phyloP scores from a whole-genome alignment of 177 flowering plant species.

The Vitis hybrid region DNA sequence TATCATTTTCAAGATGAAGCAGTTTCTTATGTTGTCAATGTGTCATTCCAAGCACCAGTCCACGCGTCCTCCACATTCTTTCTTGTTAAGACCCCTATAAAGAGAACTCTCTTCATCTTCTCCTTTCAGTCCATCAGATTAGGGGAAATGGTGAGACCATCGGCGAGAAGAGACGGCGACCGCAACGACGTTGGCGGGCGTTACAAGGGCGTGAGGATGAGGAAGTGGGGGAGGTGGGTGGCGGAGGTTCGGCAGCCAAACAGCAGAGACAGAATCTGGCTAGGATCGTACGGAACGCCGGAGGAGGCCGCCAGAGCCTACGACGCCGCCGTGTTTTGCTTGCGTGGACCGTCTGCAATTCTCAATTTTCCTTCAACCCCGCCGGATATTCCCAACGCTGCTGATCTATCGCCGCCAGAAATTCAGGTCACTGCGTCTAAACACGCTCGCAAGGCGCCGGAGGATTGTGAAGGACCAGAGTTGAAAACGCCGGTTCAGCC shows the following conservation, averaged over 20 bases:
- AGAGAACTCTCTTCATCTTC: too few relatives aligned
- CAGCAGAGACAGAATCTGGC: constrained; percentile 35
- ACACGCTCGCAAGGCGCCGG: constrained; percentile 16
- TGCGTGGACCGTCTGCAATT: constrained; percentile 26
- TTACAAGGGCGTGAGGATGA: constrained; percentile 35
- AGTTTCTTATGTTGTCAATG: too few relatives aligned
- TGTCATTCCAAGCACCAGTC: too few relatives aligned
- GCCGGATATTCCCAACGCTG: constrained; percentile 21
- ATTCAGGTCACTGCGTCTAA: constrained; percentile 25
- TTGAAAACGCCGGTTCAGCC: not conserved
- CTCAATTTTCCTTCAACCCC: constrained; percentile 31
- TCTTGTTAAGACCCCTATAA: too few relatives aligned
- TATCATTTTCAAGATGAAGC: too few relatives aligned
- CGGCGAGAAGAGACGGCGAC: not conserved
- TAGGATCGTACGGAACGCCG: constrained; percentile 31
- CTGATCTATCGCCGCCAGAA: constrained; percentile 14
- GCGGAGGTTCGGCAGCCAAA: constrained; percentile 32
- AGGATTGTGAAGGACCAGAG: not conserved
- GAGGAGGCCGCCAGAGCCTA: constrained; percentile 23
- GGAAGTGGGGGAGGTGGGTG: constrained; percentile 45
- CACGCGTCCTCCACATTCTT: too few relatives aligned
- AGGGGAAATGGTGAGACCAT: not conserved
- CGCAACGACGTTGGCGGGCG: constrained; percentile 3
- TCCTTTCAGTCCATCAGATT: too few relatives aligned
- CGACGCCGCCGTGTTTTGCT: constrained; percentile 29